Evolutionary conservation across 2,329 filamentous ascomycete species (phyloP).

Genomic region (Claviceps cyperi): DNA sequence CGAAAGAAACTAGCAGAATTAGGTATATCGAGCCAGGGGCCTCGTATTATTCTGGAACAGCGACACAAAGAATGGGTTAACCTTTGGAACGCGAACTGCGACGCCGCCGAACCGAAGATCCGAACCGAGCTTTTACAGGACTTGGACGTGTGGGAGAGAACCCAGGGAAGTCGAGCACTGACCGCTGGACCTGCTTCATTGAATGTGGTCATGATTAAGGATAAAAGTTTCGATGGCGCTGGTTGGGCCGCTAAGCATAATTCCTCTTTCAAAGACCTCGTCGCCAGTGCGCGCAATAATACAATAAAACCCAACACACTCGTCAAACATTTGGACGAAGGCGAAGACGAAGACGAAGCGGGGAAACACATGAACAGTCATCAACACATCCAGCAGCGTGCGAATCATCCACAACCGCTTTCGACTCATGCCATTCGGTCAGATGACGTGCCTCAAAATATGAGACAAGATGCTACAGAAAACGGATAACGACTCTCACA

Average conservation of each 20-base stretch:
- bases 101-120: conserved; percentile 57
- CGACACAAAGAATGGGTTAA: conserved; percentile 91
- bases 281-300: conserved; percentile 50
- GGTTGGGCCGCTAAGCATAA: conserved; percentile 64
- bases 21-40: conserved; percentile 59
- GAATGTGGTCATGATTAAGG: conserved; percentile 44
- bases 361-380: background rate
- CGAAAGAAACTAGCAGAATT: conserved; percentile 71
- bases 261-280: conserved; percentile 62
- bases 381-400: background rate
- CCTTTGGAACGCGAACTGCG: conserved; percentile 93
- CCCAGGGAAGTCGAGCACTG: conserved; percentile 50
- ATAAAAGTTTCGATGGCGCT: conserved; percentile 74
- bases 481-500: background rate
- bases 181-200: conserved; percentile 21
- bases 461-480: background rate
- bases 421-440: background rate
- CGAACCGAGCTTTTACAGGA: conserved; percentile 63
- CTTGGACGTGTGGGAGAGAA: conserved; percentile 74
- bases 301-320: conserved; percentile 23
- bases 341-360: conserved; percentile 1
- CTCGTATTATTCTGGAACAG: conserved; percentile 54
- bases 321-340: background rate
- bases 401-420: background rate
- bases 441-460: background rate